Conservation (phyloP, 306 rosid genomes). For the Prunus dulcis region DNA sequence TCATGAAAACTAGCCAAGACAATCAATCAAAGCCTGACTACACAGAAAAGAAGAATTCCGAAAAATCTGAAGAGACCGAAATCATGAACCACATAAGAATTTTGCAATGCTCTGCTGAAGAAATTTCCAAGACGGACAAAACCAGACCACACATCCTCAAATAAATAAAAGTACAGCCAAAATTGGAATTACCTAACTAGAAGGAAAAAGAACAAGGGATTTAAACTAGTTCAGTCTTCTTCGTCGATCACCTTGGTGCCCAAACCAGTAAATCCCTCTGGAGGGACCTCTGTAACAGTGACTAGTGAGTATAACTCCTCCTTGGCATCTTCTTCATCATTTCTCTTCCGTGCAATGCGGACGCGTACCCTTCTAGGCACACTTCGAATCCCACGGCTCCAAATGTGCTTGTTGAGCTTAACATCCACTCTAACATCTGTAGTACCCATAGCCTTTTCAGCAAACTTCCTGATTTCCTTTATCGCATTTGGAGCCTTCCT, state of each 20-base stretch:
- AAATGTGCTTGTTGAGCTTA: conserved; percentile 45
- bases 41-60: too few relatives aligned
- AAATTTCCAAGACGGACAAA: not conserved
- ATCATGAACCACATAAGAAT: not conserved
- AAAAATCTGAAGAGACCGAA: not conserved
- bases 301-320: conserved; percentile 46
- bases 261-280: conserved; percentile 42
- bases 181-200: conserved; percentile 16
- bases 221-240: conserved; percentile 34
- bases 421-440: conserved; percentile 51
- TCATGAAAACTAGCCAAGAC: too few relatives aligned
- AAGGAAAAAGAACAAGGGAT: not conserved
- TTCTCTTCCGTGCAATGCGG: conserved; percentile 36
- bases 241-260: conserved; percentile 46
- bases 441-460: conserved; percentile 49
- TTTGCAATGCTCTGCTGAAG: not conserved
- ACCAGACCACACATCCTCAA: not conserved
- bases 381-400: conserved; percentile 48
- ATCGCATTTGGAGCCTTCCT: conserved; percentile 52
- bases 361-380: conserved; percentile 42
- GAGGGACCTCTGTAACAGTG: conserved; percentile 38
- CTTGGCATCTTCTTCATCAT: conserved; percentile 50
- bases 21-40: too few relatives aligned
- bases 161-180: conserved; percentile 22
- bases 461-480: conserved; percentile 48